phyloP scores from a whole-genome alignment of 2,329 filamentous ascomycete species.

The Biscogniauxia mediterranea region DNA sequence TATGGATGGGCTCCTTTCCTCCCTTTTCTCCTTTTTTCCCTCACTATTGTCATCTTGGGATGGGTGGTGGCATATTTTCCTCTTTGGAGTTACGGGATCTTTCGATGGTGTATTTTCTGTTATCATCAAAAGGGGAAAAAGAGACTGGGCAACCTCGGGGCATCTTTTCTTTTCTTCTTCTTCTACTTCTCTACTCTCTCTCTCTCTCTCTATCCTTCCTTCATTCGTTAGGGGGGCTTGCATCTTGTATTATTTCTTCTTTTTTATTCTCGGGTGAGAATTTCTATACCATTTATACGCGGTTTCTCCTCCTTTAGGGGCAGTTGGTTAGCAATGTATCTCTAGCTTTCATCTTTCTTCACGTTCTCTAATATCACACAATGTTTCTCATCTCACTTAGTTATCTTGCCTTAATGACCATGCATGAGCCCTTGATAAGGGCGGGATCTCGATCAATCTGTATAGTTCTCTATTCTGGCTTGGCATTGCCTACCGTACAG shows the following conservation, averaged over 20 bases:
- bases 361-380: not conserved
- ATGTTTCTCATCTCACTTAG: not conserved
- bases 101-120: not conserved
- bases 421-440: not conserved
- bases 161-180: not conserved
- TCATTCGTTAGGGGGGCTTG: not conserved
- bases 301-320: not conserved
- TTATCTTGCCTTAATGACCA: not conserved
- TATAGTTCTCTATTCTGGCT: not conserved
- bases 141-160: not conserved
- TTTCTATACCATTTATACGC: not conserved
- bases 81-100: not conserved
- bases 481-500: not conserved
- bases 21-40: too few species aligned
- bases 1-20: not conserved
- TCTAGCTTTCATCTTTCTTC: not conserved
- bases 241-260: not conserved
- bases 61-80: too few species aligned
- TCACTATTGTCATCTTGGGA: too few species aligned
- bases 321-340: not conserved
- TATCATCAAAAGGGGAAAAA: not conserved
- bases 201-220: too few species aligned
- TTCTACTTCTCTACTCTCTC: not conserved
- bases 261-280: not conserved
- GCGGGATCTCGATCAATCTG: not conserved